Conservation (phyloP, 805 yeast genomes). For the Hanseniaspora clermontiae region DNA sequence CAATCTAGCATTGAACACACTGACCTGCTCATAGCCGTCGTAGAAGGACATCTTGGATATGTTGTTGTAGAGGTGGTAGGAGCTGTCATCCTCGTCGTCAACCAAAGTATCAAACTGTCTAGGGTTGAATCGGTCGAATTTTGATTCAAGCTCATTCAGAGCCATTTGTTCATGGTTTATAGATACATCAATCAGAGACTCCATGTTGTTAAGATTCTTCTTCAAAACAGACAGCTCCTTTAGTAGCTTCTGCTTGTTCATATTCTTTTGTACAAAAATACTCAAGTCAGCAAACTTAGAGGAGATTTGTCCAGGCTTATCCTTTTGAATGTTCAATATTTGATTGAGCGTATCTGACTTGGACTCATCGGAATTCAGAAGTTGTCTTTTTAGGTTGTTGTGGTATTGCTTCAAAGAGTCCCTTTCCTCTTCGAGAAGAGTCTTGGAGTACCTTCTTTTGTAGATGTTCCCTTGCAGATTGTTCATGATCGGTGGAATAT, state of each 20-base stretch:
- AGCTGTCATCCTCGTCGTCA: not conserved
- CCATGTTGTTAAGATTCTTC: constrained; percentile 9
- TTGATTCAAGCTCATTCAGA: constrained; percentile 4
- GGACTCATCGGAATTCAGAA: not conserved
- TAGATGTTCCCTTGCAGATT: constrained; percentile 4
- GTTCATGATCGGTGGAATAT: constrained; percentile 10
- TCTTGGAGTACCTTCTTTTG: constrained; percentile 10
- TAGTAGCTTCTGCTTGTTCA: constrained; percentile 7
- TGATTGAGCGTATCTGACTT: not conserved
- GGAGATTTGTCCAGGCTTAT: constrained; percentile 3
- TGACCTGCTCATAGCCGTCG: constrained; percentile 23
- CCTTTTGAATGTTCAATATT: not conserved
- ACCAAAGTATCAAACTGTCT: constrained; percentile 7
- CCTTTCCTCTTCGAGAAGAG: constrained; percentile 1
- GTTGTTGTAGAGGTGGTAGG: constrained; percentile 4
- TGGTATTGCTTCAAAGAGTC: not conserved
- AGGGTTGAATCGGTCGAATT: constrained; percentile 10
- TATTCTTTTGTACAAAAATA: constrained; percentile 4
- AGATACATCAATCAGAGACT: constrained; percentile 5
- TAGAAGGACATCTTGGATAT: constrained; percentile 23
- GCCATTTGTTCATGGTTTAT: constrained; percentile 11
- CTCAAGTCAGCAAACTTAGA: constrained; percentile 12
- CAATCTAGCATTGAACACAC: constrained; percentile 26
- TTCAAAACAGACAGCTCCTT: constrained; percentile 9
- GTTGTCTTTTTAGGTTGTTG: not conserved